A percentile compares a stretch with the other conserved stretches of the same genome.
Evolutionary conservation across 2,329 filamentous ascomycete species (phyloP).

Genomic region (Fusarium sp.): DNA sequence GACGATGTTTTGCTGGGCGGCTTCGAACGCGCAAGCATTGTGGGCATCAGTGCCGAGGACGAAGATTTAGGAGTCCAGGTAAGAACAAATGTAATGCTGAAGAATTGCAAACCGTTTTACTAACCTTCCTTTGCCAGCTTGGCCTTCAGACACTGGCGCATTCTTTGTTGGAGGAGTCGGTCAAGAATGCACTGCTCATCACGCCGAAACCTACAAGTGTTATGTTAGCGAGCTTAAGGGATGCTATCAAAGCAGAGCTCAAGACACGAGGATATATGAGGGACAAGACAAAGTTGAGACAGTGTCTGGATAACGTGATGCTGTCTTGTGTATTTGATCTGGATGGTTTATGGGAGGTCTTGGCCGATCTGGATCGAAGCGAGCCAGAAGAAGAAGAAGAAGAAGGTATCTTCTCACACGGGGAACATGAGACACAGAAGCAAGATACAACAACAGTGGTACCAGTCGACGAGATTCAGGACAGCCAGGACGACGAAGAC

Average conservation of each 20-base stretch:
- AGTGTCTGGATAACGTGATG: constrained; percentile 62
- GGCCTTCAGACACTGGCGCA: constrained; percentile 61
- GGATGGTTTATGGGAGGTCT: constrained; percentile 68
- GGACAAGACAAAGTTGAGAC: constrained; percentile 46
- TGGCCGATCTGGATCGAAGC: constrained; percentile 60
- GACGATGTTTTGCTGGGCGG: constrained; percentile 61
- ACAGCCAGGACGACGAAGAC: constrained; percentile 52
- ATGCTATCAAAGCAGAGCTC: constrained; percentile 55
- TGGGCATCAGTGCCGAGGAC: constrained; percentile 66
- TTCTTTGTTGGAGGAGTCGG: constrained; percentile 49
- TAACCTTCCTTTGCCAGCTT: constrained; percentile 51
- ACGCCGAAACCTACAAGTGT: constrained; percentile 60
- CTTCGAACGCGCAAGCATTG: constrained; percentile 63
- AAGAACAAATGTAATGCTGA: constrained; percentile 32
- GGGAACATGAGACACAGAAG: not conserved
- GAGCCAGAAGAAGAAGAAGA: constrained; percentile 50
- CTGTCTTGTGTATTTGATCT: constrained; percentile 70
- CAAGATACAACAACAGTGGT: not conserved
- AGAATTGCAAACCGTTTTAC: not conserved
- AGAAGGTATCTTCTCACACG: constrained; percentile 35
- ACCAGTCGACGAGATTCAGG: constrained; percentile 47
- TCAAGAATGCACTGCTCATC: constrained; percentile 57
- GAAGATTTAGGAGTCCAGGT: constrained; percentile 62
- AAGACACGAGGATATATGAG: constrained; percentile 29
- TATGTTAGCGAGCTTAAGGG: constrained; percentile 57